Evolutionary conservation across 331 rosid species (phyloP), one percentile per base, ranked within the genome.

Genomic region (Dryas integrifolia): DNA sequence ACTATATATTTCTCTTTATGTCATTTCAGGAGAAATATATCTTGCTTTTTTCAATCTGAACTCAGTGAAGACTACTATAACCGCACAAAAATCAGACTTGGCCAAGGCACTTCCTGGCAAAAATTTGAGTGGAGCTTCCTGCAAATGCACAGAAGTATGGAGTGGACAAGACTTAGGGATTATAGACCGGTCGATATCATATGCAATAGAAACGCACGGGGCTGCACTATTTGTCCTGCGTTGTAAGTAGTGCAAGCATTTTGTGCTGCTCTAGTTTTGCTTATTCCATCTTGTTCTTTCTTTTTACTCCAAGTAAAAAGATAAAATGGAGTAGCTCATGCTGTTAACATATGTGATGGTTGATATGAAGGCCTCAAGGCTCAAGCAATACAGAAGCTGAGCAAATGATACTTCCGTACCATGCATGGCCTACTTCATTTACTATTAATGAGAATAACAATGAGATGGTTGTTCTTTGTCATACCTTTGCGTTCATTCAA

Each of bases 41-140:
- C 67, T 91, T 48, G 96, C 93, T 26, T 85, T 94, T 76, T 94
- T 94, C 93, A 94, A 94, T 83, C 79, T 91, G 70, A 80, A 79
- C 83, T 51, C 79, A 1, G 16, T 6, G 62, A 82, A 74, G 82
- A 79, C 85, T 0, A 78, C 69, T 18, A 80, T 91, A 76, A 76
- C 86, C 21, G 85, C 85, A 5, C 77, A 82, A 82, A 80, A 70
- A 66, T 89, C 93, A 35, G 87, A 86, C 85, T 58, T 94, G 58
- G 85, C 65, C 7, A 83, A 51, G 82, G 83, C 67, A 55, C 73
- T 89, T 60, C 89, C 89, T 0, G 88, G 63, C 43, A 61, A 45
- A 61, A 61, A 53, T 46, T 59, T 85, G 69, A 68, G 18, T 9
- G 74, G 53, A 50, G 40, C 4, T 51, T 69, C 87, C 5, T 94